Evolutionary conservation across 2,329 filamentous ascomycete species (phyloP), one percentile per base, ranked within the genome.

Genomic region (Calonectria henricotiae): DNA sequence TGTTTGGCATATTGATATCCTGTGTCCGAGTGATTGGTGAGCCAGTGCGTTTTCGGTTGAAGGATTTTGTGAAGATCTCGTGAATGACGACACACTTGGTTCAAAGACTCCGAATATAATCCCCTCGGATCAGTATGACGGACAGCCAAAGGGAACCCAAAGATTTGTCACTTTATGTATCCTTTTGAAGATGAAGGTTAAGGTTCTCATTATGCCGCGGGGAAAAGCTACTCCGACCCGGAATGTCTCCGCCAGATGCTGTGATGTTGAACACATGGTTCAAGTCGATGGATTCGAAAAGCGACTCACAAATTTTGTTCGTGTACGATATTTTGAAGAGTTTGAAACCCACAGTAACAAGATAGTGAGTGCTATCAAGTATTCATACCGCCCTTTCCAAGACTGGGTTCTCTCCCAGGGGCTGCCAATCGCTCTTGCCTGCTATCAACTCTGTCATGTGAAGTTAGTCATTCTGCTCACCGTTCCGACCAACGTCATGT

Each of bases 221-320:
- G 64, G 43, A 62, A 67, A 67, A 67, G 64, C 64, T 67, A 49
- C 64, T 67, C 64, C 64, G 64, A 43, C 47, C 64, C 64, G 64
- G 64, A 61, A 20, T n/a, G n/a, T 39, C 51, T 58, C 51, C 51
- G 51, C 51, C 51, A 58, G 35, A 58, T 58, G 51, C 63, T 41
- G 32, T 17, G 20, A 49, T n/a, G 4, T 49, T 51, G 32, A 41
- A 15, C 12, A 8, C 5, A 3, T 23, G 15, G 6, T 58, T 23
- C 8, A 35, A 27, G 20, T 20, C 32, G 35, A 13, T 39, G 5
- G 13, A 11, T 13, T 5, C n/a, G 15, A 8, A 39, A 58, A 15
- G 8, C 12, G 8, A 37, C 6, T 17, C 9, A 25, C 20, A 58
- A 25, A 15, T 39, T 15, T 55, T 32, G 11, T 11, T 15, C 5